A percentile compares a stretch with the other conserved stretches of the same genome.
phyloP scores from a whole-genome alignment of 306 rosid species.

The Adenanthera pavonina region DNA sequence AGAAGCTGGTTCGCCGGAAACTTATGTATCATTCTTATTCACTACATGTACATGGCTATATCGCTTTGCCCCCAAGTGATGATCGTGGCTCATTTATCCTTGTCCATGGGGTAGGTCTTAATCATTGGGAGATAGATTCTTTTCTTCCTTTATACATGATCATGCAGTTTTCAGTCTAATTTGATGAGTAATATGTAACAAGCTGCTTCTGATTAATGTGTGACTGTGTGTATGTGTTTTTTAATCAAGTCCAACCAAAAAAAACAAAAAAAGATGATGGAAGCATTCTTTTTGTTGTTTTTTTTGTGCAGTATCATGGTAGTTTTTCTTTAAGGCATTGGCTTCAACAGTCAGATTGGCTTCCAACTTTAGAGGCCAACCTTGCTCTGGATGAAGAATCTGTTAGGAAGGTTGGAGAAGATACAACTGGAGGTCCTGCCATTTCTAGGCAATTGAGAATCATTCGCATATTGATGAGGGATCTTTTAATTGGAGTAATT shows the following conservation, averaged over 20 bases:
- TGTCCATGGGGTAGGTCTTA: conserved; percentile 85
- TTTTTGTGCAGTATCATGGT: conserved; percentile 79
- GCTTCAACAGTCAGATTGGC: conserved; percentile 98
- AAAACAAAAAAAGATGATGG: not conserved
- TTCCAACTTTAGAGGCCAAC: conserved; percentile 96
- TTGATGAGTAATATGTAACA: not conserved
- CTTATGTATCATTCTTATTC: conserved; percentile 95
- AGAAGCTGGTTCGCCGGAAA: conserved; percentile 79
- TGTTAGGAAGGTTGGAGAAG: conserved; percentile 91
- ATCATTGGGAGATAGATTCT: conserved; percentile 29
- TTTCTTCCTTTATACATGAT: conserved; percentile 29
- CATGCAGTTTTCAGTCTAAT: conserved; percentile 12
- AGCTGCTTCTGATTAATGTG: conserved; percentile 4
- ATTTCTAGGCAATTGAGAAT: conserved; percentile 85
- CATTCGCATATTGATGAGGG: conserved; percentile 90
- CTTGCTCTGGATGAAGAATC: conserved; percentile 96
- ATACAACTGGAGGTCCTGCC: conserved; percentile 89
- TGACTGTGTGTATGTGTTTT: too few relatives aligned
- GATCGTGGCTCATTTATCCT: conserved; percentile 73
- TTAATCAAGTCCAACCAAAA: not conserved
- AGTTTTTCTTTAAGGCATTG: conserved; percentile 98
- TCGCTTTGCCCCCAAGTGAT: conserved; percentile 64
- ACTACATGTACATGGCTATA: conserved; percentile 94
- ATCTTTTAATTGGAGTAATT: conserved; percentile 92
- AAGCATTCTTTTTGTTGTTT: conserved; percentile 17